phyloP scores from a whole-genome alignment of 83 land plant genomes.

The Diphasiastrum complanatum region DNA sequence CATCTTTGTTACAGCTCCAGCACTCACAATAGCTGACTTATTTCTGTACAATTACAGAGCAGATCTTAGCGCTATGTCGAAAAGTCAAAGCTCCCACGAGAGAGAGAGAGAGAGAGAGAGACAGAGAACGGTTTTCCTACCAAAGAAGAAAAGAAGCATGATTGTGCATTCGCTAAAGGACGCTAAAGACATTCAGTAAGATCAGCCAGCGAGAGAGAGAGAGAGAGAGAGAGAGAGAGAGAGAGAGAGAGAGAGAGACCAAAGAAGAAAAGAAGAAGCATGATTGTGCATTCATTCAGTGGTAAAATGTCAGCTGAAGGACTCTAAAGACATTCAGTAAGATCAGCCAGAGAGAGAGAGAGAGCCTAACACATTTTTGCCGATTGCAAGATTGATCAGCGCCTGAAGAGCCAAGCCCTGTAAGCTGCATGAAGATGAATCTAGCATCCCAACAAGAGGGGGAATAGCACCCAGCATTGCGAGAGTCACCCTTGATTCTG shows the following conservation, averaged over 20 bases:
- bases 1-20: constrained; percentile 70
- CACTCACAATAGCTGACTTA: constrained; percentile 77
- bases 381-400: constrained; percentile 68
- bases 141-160: neutral
- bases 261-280: neutral
- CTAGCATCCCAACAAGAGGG: constrained; percentile 59
- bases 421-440: constrained; percentile 21
- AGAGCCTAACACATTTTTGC: constrained; percentile 55
- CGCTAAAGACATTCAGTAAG: neutral
- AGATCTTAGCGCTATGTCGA: no score
- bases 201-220: neutral
- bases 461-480: constrained; percentile 81
- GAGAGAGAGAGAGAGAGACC: no score
- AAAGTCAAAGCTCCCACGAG: no score
- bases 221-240: no score
- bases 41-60: constrained; percentile 41
- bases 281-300: neutral
- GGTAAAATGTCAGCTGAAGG: no score
- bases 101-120: no score
- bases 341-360: neutral
- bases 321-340: neutral
- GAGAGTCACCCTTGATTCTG: constrained; percentile 50
- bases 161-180: neutral
- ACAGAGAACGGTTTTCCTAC: neutral
- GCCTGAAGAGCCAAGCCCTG: constrained; percentile 47